Percentiles rank a stretch among this genome's conserved stretches.
Evolutionary conservation across 148 eudicot genomes (phyloP).

Genomic region (Chenopodium suecicum): DNA sequence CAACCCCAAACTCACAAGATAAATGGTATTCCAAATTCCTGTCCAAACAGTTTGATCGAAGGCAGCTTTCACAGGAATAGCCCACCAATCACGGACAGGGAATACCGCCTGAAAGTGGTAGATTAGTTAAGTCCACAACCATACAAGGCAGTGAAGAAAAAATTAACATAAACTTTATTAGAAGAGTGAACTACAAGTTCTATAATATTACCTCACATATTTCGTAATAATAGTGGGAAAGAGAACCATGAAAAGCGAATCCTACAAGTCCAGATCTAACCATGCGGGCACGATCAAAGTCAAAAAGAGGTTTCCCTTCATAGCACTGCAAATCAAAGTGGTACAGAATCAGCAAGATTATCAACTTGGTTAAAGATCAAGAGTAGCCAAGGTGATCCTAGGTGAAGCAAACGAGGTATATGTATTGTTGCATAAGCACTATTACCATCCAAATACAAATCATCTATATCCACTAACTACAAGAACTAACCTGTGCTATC

Average conservation of each 20-base stretch:
- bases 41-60: conserved; percentile 96
- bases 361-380: background rate
- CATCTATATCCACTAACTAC: background rate
- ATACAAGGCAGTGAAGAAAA: background rate
- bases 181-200: background rate
- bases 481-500: conserved; percentile 91
- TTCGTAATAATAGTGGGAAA: conserved; percentile 92
- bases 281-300: conserved; percentile 86
- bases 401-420: too few relatives aligned
- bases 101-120: conserved; percentile 58
- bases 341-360: too few relatives aligned
- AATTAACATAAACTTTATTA: background rate
- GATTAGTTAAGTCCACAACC: background rate
- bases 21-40: conserved; percentile 91
- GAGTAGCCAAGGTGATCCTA: background rate
- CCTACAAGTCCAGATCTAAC: conserved; percentile 92
- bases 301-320: conserved; percentile 95
- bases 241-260: conserved; percentile 89
- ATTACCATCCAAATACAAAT: too few relatives aligned
- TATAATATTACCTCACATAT: conserved; percentile 71
- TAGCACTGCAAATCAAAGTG: conserved; percentile 50
- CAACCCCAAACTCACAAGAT: conserved; percentile 64
- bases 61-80: conserved; percentile 75
- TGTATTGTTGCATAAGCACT: too few relatives aligned
- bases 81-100: conserved; percentile 95